Conservation (phyloP, 495 filamentous ascomycete genomes). For the Lasiosphaeriaceae sp. region DNA sequence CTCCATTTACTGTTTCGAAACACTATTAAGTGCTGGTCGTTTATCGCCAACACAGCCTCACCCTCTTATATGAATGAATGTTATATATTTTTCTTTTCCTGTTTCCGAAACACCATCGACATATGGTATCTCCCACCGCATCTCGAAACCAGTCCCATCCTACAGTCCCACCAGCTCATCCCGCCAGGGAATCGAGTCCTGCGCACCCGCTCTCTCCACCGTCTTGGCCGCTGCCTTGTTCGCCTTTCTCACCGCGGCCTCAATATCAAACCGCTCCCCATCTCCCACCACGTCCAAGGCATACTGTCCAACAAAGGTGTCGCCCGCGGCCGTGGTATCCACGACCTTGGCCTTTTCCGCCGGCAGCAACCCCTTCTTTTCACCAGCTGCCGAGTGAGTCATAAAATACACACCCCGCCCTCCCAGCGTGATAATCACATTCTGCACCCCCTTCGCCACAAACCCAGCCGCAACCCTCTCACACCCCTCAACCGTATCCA, state of each 20-base stretch:
- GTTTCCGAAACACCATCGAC: not conserved
- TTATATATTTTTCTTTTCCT: too few species aligned
- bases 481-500: conserved; percentile 45
- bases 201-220: conserved; percentile 76
- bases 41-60: too few species aligned
- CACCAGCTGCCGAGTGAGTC: conserved; percentile 21
- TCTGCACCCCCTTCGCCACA: conserved; percentile 62
- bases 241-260: conserved; percentile 60
- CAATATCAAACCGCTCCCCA: conserved; percentile 46
- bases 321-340: conserved; percentile 92
- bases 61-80: too few species aligned
- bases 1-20: too few species aligned
- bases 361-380: conserved; percentile 39
- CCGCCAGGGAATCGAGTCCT: conserved; percentile 82
- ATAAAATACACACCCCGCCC: conserved; percentile 66
- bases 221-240: conserved; percentile 71
- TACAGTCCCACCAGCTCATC: conserved; percentile 57
- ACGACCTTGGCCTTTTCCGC: conserved; percentile 68
- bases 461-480: conserved; percentile 54
- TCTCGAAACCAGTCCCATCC: not conserved
- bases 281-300: conserved; percentile 61
- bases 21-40: too few species aligned
- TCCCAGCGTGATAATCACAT: conserved; percentile 80
- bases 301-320: conserved; percentile 90
- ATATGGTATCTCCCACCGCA: not conserved